Conservation (phyloP, 306 rosid genomes). For the Trifolium repens region DNA sequence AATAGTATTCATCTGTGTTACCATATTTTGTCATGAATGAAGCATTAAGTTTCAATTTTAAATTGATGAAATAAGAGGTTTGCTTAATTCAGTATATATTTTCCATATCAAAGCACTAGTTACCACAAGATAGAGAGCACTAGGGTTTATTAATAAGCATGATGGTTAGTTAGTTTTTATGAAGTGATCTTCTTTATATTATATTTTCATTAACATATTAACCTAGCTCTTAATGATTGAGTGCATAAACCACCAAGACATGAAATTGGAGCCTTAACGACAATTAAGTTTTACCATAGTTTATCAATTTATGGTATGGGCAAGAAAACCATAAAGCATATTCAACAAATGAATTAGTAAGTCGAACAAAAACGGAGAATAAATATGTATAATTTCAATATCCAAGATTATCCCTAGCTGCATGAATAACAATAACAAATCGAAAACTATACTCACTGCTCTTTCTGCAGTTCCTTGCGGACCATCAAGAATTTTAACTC, state of each 20-base stretch:
- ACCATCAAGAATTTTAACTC: conserved; percentile 91
- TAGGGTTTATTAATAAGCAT: conserved; percentile 11
- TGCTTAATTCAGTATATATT: conserved; percentile 32
- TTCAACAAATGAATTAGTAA: background rate
- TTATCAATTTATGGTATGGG: conserved; percentile 11
- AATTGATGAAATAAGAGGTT: conserved; percentile 25
- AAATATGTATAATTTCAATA: conserved; percentile 26
- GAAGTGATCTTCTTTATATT: conserved; percentile 29
- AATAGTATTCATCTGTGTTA: conserved; percentile 36
- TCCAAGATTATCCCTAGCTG: conserved; percentile 2
- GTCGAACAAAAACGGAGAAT: background rate
- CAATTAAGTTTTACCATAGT: conserved; percentile 25
- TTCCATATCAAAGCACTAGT: conserved; percentile 28
- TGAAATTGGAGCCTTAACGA: conserved; percentile 26
- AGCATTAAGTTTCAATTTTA: conserved; percentile 39
- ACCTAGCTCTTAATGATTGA: background rate
- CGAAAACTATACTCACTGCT: conserved; percentile 77
- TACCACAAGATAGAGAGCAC: conserved; percentile 33
- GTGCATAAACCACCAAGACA: conserved; percentile 14
- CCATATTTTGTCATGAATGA: conserved; percentile 42
- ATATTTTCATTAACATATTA: conserved; percentile 33
- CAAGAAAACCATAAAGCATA: background rate
- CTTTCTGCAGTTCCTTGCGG: conserved; percentile 96
- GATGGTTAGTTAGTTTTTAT: conserved; percentile 12
- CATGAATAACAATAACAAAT: conserved; percentile 6